These are phyloP conservation scores for Coprinopsis marcescibilis DNA, from an alignment of 768 basidiomycete genomes.

Conservation along the genomic window DNA sequence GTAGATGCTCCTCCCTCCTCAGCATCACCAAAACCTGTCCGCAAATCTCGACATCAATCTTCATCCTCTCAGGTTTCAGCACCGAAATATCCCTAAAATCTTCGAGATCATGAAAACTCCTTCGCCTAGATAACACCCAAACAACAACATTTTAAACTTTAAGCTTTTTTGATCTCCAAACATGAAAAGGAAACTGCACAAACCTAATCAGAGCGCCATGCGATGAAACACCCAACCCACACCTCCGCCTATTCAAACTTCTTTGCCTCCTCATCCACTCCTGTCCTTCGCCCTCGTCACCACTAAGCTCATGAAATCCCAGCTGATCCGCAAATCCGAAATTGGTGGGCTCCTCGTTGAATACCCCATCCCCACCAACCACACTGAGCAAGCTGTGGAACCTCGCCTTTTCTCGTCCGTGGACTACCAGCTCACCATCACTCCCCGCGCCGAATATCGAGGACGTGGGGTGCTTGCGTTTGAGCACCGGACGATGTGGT, in stretches of 20 bases:
- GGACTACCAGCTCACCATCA: slow-evolving; percentile 5
- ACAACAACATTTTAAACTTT: background rate
- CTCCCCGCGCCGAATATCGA: slow-evolving; percentile 2
- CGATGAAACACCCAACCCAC: slow-evolving; percentile 15
- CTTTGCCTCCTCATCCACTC: slow-evolving; percentile 15
- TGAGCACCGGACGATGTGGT: background rate
- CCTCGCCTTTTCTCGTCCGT: slow-evolving; percentile 20
- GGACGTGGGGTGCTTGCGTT: background rate
- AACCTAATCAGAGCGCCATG: slow-evolving; percentile 24
- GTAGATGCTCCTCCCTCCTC: slow-evolving; percentile 61
- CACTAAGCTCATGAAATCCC: background rate
- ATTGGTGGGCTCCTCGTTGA: slow-evolving; percentile 15
- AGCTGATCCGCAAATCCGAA: slow-evolving; percentile 3
- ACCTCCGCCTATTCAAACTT: slow-evolving; percentile 11
- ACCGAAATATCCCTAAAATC: slow-evolving; percentile 44
- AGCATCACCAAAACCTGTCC: slow-evolving; percentile 68
- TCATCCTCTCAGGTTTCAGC: slow-evolving; percentile 59
- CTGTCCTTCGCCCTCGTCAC: slow-evolving; percentile 11
- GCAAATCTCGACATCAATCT: slow-evolving; percentile 72
- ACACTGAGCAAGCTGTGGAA: slow-evolving; percentile 26
- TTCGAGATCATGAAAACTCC: slow-evolving; percentile 61
- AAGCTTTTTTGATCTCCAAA: too few species aligned
- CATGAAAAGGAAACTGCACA: slow-evolving; percentile 8
- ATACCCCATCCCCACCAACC: slow-evolving; percentile 20
- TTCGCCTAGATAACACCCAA: slow-evolving; percentile 21